Evolutionary conservation across 768 basidiomycete species (phyloP).

Genomic region (Termitomyces sp.): DNA sequence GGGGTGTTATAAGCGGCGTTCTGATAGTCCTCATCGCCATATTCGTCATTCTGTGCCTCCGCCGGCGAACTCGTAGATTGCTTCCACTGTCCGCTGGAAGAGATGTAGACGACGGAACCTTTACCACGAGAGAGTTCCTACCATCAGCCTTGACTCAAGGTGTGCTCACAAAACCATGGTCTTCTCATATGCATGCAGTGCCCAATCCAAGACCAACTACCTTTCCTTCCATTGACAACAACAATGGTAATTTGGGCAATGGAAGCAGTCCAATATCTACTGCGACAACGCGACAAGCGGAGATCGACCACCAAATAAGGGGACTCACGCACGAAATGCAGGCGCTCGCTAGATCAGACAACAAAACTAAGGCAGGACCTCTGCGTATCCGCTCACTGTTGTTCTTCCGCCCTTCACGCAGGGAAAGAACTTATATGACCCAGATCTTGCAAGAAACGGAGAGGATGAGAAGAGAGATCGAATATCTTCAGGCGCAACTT

Average conservation of each 20-base stretch:
- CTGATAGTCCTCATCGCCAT: not conserved
- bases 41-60: constrained; percentile 3
- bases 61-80: not conserved
- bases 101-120: no score
- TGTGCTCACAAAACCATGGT: not conserved
- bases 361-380: no score
- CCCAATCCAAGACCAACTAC: not conserved
- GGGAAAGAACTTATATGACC: not conserved
- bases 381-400: no score
- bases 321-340: constrained; percentile 6
- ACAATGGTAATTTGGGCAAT: not conserved
- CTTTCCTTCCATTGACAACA: not conserved
- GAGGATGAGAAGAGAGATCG: constrained; percentile 9
- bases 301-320: not conserved
- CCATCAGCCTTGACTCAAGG: no score
- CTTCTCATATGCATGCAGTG: no score
- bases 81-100: no score
- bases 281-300: constrained; percentile 1
- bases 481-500: constrained; percentile 6
- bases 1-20: constrained; percentile 9
- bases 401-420: no score
- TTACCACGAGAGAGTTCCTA: not conserved
- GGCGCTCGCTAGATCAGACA: not conserved
- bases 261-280: not conserved
- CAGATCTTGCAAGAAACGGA: constrained; percentile 7